Base-by-base conservation (phyloP, 176 grass and related monocot species). In the Pontederia paniculata region DNA sequence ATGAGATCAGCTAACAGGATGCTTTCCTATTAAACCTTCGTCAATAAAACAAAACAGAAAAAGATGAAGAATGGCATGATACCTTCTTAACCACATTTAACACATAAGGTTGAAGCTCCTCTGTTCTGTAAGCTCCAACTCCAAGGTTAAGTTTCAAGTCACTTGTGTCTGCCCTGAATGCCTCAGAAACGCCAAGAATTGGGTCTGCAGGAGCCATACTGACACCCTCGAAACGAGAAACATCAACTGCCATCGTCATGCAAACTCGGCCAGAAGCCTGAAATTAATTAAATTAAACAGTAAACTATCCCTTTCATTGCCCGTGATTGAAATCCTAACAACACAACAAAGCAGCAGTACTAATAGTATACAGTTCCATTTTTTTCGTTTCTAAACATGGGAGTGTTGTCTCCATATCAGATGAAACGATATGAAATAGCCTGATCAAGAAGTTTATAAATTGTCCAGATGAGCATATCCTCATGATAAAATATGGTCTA, bases 21-120 rank as follows among this genome's bases (percentile, higher is more conserved):
- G 28, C 28, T 37, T 5, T 37, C 28, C 28, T 37, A 2, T 5
- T 10, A 28, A 20, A 42, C 8, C 46, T 42, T 17, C 18, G 54
- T 42, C 25, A 66, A 10, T 15, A 69, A 45, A 19, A 49, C 2
- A 45, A 10, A 23, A 57, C 12, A 55, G 19, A 57, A 20, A 23
- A 6, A 58, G 68, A 70, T 17, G 11, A 6, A n/a, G 63, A 17
- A 2, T 31, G 48, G 19, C 58, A 67, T 10, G 11, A 18, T 68
- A 91, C 93, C 83, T 98, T 98, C 74, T 88, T 91, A 48, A 98
- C 93, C 46, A 91, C 86, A 63, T 90, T 87, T 17, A 98, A 69
- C 22, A 37, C 28, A 2, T 37, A 37, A 37, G 28, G 28, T 6
- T 37, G 28, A 37, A 37, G 28, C 7, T 37, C 28, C 28, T 37